A percentile compares a stretch with the other conserved stretches of the same genome.
phyloP scores from a whole-genome alignment of 2,329 filamentous ascomycete genomes.

The Talaromyces islandicus region DNA sequence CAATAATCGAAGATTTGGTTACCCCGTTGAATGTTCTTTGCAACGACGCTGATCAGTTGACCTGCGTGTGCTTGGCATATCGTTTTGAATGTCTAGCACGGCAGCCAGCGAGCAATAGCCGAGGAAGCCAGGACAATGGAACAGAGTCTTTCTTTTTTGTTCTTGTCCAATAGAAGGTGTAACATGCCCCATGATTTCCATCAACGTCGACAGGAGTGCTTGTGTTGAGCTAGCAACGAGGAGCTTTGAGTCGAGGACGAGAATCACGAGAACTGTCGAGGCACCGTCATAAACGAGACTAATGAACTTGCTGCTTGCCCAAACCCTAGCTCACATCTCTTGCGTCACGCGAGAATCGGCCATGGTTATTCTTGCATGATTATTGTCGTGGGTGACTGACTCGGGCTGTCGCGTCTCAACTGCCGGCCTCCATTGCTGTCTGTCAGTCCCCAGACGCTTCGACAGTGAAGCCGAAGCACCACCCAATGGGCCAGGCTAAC shows the following conservation, averaged over 20 bases:
- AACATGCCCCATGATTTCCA: neutral
- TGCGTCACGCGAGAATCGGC: neutral
- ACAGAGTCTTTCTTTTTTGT: no score
- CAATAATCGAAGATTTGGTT: neutral
- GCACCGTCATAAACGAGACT: neutral
- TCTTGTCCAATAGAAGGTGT: neutral
- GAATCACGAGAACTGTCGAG: neutral
- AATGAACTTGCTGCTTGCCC: neutral
- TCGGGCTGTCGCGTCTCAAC: neutral
- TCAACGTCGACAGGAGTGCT: neutral
- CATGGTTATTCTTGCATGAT: neutral
- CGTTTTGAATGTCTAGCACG: no score
- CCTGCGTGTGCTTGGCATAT: no score
- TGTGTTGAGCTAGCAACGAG: neutral
- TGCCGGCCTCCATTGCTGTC: neutral
- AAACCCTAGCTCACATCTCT: neutral
- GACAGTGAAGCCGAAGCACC: neutral
- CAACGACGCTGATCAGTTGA: neutral
- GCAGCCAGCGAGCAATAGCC: neutral
- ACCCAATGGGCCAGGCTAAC: neutral
- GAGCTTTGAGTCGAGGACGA: neutral
- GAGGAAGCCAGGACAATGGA: neutral
- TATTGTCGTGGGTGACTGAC: neutral
- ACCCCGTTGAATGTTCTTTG: neutral
- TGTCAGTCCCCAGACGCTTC: neutral